phyloP scores from a whole-genome alignment of 805 yeast species.

The Hanseniaspora hatyaiensis region DNA sequence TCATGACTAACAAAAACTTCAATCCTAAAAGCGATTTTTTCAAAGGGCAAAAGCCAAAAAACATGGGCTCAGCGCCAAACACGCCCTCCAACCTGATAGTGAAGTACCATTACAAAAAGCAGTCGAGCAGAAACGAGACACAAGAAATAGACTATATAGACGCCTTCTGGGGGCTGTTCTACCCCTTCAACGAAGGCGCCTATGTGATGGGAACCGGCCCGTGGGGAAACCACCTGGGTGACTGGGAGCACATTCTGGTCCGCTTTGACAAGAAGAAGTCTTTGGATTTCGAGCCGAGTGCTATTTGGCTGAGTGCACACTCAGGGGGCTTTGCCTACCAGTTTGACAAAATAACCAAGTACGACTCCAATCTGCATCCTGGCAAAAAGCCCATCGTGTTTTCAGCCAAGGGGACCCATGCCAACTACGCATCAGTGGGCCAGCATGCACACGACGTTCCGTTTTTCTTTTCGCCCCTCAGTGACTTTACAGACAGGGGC shows the following conservation, averaged over 20 bases:
- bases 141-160: constrained; percentile 38
- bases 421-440: constrained; percentile 91
- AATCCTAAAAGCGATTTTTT: constrained; percentile 1
- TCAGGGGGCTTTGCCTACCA: constrained; percentile 91
- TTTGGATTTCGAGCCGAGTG: constrained; percentile 56
- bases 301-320: constrained; percentile 95
- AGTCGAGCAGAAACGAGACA: constrained; percentile 53
- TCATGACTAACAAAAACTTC: constrained; percentile 6
- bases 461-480: constrained; percentile 57
- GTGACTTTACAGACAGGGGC: constrained; percentile 92
- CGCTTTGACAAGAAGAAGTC: no score
- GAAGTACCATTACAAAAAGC: constrained; percentile 2
- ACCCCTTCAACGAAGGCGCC: constrained; percentile 89
- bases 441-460: constrained; percentile 95
- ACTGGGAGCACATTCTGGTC: constrained; percentile 92
- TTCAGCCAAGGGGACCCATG: constrained; percentile 93
- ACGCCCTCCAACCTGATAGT: constrained; percentile 5
- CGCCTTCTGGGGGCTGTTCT: constrained; percentile 92
- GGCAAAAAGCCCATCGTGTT: constrained; percentile 60
- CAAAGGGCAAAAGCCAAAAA: constrained; percentile 1
- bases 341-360: constrained; percentile 57
- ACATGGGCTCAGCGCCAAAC: constrained; percentile 5
- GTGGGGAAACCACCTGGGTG: constrained; percentile 93
- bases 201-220: constrained; percentile 97
- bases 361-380: constrained; percentile 18